phyloP scores from a whole-genome alignment of 139 green algal species.

The Chlorella sp. region DNA sequence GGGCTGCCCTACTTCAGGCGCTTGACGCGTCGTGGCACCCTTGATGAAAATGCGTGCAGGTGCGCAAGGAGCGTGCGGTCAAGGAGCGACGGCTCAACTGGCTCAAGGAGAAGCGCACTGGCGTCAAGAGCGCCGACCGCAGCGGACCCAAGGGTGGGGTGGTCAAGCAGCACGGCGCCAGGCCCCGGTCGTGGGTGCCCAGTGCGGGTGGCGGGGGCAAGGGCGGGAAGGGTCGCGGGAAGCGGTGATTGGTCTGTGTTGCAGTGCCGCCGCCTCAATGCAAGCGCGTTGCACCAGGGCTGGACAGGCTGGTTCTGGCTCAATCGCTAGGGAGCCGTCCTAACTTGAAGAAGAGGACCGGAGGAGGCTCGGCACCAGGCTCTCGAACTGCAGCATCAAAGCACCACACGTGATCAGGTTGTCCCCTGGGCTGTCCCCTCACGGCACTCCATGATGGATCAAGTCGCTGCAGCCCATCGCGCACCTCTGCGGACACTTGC shows the following conservation, averaged over 20 bases:
- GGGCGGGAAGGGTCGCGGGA: not conserved
- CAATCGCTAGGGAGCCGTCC: too few relatives aligned
- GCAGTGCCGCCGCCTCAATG: too few relatives aligned
- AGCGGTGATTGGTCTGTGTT: too few relatives aligned
- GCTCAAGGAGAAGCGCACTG: too few relatives aligned
- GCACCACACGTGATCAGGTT: not conserved
- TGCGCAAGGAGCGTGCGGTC: conserved; percentile 23
- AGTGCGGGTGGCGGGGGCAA: too few relatives aligned
- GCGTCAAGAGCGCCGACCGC: too few relatives aligned
- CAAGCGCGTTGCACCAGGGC: too few relatives aligned
- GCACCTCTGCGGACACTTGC: not conserved
- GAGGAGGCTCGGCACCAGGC: conserved; percentile 3
- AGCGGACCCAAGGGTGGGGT: not conserved
- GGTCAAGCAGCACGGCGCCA: not conserved
- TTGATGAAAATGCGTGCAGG: not conserved
- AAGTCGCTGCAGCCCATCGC: not conserved
- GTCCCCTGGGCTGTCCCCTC: not conserved
- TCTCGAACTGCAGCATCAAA: not conserved
- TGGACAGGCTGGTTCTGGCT: too few relatives aligned
- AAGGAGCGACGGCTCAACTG: conserved; percentile 14
- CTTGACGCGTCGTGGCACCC: not conserved
- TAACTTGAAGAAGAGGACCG: too few relatives aligned
- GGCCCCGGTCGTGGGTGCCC: too few relatives aligned
- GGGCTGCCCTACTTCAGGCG: not conserved
- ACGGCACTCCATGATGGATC: not conserved